Conservation (phyloP, 345 rosid species). For the Brassica incana region DNA sequence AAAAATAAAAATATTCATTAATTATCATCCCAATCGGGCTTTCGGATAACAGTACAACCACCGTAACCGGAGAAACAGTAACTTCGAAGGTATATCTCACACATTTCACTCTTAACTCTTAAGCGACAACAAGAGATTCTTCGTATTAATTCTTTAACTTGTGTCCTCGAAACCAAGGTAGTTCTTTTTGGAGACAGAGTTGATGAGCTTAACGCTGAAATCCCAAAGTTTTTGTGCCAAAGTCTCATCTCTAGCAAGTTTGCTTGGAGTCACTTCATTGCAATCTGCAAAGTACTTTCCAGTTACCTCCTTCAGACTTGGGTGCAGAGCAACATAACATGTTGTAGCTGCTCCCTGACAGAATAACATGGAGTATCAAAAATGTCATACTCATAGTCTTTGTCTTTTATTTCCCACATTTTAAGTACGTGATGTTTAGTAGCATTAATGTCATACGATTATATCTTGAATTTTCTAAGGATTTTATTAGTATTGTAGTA, state of each 20-base stretch:
- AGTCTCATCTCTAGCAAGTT: constrained; percentile 53
- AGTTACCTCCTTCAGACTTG: constrained; percentile 57
- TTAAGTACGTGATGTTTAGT: neutral
- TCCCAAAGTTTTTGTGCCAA: constrained; percentile 75
- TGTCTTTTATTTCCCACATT: neutral
- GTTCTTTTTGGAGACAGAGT: constrained; percentile 41
- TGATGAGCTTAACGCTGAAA: constrained; percentile 63
- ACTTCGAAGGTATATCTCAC: neutral
- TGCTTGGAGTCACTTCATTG: constrained; percentile 63
- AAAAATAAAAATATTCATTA: too few relatives aligned
- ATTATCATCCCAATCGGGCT: too few relatives aligned
- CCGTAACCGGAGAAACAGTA: too few relatives aligned
- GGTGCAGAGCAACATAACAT: constrained; percentile 84
- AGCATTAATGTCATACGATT: neutral
- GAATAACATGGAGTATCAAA: neutral
- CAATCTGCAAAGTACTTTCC: constrained; percentile 84
- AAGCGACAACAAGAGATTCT: neutral
- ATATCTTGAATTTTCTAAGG: neutral
- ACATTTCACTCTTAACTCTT: neutral
- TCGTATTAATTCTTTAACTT: neutral
- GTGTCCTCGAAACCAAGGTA: constrained; percentile 25
- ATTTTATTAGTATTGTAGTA: constrained; percentile 23
- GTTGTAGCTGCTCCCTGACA: constrained; percentile 93
- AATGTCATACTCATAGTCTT: neutral
- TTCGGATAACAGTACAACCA: too few relatives aligned